Base-by-base conservation (phyloP, 208 protist species). In the Strigomonas culicis region DNA sequence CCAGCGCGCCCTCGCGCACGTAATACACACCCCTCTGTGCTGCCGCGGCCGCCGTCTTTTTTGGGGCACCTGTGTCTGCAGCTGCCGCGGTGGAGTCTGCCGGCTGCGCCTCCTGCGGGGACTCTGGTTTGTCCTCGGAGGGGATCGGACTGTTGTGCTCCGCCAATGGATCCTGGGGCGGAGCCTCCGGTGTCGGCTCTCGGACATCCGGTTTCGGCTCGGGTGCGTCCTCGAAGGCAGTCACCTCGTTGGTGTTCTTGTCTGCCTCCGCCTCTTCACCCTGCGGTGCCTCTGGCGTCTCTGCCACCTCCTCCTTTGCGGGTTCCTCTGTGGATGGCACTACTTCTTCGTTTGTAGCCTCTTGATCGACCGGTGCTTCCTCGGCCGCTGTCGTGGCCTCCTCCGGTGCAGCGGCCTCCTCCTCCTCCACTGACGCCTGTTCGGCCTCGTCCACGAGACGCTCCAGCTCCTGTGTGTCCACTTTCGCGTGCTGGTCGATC, bases 391-490 rank as follows among this genome's bases (percentile, higher is more conserved):
- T 27, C 52, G 44, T 21, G 27, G 21, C 24, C 30, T 55, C 36
- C 7, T n/a, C 36, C 7, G 32, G 8, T 46, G 32, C 22, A 22
- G 67, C 27, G 17, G 30, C 22, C 32, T 7, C 36, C 19, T 59
- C 60, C 39, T 19, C 24, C 22, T 21, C 0, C 24, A n/a, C 55
- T 1, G 31, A 24, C 19, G 3, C 32, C 6, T 60, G 49, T 27
- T 80, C 76, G 1, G 68, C 75, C 44, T 77, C 73, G 8, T 62
- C 31, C 0, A 84, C 43, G 32, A 84, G 59, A 21, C 63, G 55
- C 59, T 77, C 68, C 22, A 84, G 49, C 43, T 88, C 78, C 25
- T 57, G 58, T 24, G 74, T 43, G 22, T 74, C 72, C 1, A 86
- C 41, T 36, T 75, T 46, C 25, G 59, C 70, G 46, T 55, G 68